A percentile compares a stretch with the other conserved stretches of the same genome.
These are phyloP conservation scores for Fraxinus pennsylvanica DNA, from an alignment of 257 asterid genomes.

Conservation along the genomic window DNA sequence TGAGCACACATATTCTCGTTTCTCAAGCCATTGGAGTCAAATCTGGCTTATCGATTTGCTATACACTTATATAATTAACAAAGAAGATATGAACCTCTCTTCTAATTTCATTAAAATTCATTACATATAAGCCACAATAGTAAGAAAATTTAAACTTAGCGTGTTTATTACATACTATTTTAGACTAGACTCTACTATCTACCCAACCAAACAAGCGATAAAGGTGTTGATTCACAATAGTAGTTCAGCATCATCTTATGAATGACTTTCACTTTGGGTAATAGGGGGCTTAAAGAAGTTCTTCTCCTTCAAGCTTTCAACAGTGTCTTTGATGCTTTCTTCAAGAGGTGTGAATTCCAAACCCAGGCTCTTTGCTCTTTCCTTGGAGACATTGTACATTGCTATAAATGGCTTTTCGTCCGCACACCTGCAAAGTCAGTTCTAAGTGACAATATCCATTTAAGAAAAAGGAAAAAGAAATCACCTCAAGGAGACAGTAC, in stretches of 20 bases:
- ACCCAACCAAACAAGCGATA: background rate
- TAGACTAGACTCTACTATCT: background rate
- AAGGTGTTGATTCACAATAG: background rate
- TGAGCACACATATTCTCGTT: no score
- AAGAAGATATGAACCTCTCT: no score
- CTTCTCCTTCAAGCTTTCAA: slow-evolving; percentile 50
- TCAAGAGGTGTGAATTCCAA: slow-evolving; percentile 40
- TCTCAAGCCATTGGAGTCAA: no score
- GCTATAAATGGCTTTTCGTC: slow-evolving; percentile 47
- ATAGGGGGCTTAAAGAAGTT: slow-evolving; percentile 26
- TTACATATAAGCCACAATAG: background rate
- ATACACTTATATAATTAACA: no score
- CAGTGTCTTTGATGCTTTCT: slow-evolving; percentile 51
- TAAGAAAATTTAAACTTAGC: background rate
- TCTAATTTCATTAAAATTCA: background rate
- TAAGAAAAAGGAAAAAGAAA: background rate
- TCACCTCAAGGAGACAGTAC: background rate
- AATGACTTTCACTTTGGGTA: background rate
- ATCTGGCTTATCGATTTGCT: no score
- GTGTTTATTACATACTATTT: no score
- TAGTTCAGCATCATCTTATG: background rate
- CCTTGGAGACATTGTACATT: slow-evolving; percentile 46
- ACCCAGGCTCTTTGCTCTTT: slow-evolving; percentile 38
- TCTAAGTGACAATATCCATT: background rate
- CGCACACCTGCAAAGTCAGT: slow-evolving; percentile 34